Evolutionary conservation across 208 protist genomes (phyloP).

Genomic region (Naegleria gruberi): DNA sequence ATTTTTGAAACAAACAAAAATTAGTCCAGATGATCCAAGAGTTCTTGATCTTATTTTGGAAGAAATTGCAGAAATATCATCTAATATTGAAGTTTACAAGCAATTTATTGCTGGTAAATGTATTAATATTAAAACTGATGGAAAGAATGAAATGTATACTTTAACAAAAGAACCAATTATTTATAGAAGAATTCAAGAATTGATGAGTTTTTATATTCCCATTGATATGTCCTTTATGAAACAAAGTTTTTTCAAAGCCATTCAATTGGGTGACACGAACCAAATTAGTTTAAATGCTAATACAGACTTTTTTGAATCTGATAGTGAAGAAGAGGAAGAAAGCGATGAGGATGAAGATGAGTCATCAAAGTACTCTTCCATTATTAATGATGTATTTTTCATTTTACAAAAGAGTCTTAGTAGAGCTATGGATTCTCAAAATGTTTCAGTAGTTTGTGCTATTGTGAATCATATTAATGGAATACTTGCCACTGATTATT

Average conservation of each 20-base stretch:
- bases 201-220: slow-evolving; percentile 2
- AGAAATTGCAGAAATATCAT: background rate
- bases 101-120: background rate
- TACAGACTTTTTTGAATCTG: background rate
- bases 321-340: background rate
- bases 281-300: background rate
- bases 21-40: background rate
- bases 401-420: slow-evolving; percentile 1
- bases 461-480: background rate
- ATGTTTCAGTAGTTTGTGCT: background rate
- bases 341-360: background rate
- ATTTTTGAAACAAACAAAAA: background rate
- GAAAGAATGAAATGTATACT: background rate
- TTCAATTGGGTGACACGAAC: background rate
- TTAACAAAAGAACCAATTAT: background rate
- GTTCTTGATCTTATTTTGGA: background rate
- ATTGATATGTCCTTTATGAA: slow-evolving; percentile 10
- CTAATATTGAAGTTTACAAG: background rate
- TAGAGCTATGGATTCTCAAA: background rate
- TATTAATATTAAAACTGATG: background rate
- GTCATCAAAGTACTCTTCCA: background rate
- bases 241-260: background rate
- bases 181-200: background rate
- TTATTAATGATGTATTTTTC: slow-evolving; percentile 12
- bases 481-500: background rate